Conservation (phyloP, 2,329 filamentous ascomycete genomes). For the Didymella lethalis region DNA sequence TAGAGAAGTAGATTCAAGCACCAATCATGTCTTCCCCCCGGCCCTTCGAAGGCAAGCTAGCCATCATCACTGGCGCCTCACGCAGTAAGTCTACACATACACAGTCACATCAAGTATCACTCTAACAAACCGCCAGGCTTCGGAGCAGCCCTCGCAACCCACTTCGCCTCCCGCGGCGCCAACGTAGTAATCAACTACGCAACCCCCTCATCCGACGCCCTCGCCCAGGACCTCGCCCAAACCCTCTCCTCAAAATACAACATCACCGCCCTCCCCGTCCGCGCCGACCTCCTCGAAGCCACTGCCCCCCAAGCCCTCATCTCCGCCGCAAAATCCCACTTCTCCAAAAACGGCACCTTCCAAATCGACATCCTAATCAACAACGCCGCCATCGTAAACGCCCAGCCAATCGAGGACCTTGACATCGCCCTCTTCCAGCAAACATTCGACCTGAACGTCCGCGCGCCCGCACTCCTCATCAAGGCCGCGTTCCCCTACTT, state of each 20-base stretch:
- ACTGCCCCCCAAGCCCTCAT: conserved; percentile 66
- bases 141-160: conserved; percentile 68
- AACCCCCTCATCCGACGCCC: conserved; percentile 61
- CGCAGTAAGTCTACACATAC: conserved; percentile 62
- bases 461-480: conserved; percentile 66
- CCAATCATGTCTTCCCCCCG: conserved; percentile 14
- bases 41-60: conserved; percentile 71
- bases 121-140: conserved; percentile 63
- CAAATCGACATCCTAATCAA: conserved; percentile 83
- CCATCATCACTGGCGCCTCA: conserved; percentile 77
- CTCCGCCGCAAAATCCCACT: conserved; percentile 62
- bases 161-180: conserved; percentile 72
- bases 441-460: conserved; percentile 29
- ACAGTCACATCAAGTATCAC: not conserved
- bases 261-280: conserved; percentile 66
- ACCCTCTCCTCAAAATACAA: conserved; percentile 62
- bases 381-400: conserved; percentile 58
- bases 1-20: not conserved
- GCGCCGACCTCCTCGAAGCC: conserved; percentile 71
- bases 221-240: conserved; percentile 59
- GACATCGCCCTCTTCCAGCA: conserved; percentile 5
- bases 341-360: conserved; percentile 59
- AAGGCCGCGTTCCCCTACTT: conserved; percentile 74
- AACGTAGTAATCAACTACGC: conserved; percentile 74
- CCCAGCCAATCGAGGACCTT: conserved; percentile 23